Percentiles rank a stretch among this genome's conserved stretches.
Evolutionary conservation across 2,329 filamentous ascomycete species (phyloP).

Genomic region (Aulographum hederae): DNA sequence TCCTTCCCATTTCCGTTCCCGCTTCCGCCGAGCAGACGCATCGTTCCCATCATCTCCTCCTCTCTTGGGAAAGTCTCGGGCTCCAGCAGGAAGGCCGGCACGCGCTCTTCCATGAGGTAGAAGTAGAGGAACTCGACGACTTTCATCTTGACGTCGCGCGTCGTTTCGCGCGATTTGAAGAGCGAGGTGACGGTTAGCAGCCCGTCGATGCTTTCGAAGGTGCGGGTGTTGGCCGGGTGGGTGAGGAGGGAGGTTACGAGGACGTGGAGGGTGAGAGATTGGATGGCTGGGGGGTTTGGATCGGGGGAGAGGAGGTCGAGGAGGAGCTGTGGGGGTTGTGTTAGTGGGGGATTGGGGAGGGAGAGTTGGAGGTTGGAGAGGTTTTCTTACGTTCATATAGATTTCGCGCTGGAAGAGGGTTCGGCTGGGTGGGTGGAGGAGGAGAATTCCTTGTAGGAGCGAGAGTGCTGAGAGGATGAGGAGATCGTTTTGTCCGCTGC

Average conservation of each 20-base stretch:
- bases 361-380: not conserved
- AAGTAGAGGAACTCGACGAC: slow-evolving; percentile 97
- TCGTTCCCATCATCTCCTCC: not conserved
- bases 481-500: slow-evolving; percentile 55
- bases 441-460: slow-evolving; percentile 69
- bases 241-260: slow-evolving; percentile 80
- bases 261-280: slow-evolving; percentile 75
- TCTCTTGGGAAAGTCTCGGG: not conserved
- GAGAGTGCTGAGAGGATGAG: slow-evolving; percentile 79
- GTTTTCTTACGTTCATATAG: slow-evolving; percentile 65
- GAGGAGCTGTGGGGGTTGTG: slow-evolving; percentile 40
- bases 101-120: slow-evolving; percentile 53
- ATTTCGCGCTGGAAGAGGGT: slow-evolving; percentile 73
- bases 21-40: not conserved
- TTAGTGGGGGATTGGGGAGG: too few species aligned
- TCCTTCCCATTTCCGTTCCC: not conserved
- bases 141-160: slow-evolving; percentile 80
- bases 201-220: slow-evolving; percentile 83
- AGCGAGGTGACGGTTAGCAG: slow-evolving; percentile 80
- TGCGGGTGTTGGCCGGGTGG: slow-evolving; percentile 70
- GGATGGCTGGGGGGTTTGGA: slow-evolving; percentile 74
- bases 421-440: slow-evolving; percentile 82
- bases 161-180: slow-evolving; percentile 76
- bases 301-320: slow-evolving; percentile 82
- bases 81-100: slow-evolving; percentile 12